Evolutionary conservation across 23 red algal genomes (phyloP), one percentile per base, ranked within the genome.

Genomic region (Gracilaria domingensis): DNA sequence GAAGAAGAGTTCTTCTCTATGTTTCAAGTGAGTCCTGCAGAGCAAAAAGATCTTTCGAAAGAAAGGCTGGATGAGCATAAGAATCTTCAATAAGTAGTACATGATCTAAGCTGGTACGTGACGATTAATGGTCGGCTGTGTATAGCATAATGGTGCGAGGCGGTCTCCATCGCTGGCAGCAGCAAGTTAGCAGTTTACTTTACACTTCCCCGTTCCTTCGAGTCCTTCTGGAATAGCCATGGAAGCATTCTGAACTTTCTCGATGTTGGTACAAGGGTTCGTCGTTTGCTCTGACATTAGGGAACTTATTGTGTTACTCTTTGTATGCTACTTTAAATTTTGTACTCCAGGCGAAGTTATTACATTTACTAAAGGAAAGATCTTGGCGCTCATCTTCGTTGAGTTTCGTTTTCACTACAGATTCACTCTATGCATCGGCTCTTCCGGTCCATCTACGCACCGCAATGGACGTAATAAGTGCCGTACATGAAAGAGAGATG

Each of bases 1-100:
- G 87, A 90, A 57, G 76, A 50, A 23, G 87, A 90, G 29, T 90
- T 90, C 42, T 50, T 90, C 34, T 38, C 57, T 13, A 20, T 90
- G 11, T 90, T 90, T 54, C 50, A 80, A 36, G 54, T 79, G 25
- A 90, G 38, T 18, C 39, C 72, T 29, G 34, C 20, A 32, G 72
- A 77, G 8, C 72, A 77, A 23, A 1, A 77, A 28, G 6, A 34
- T 7, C 72, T 77, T 8, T 49, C 72, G 4, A 32, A 6, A 50
- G 72, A 77, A 77, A 11, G 2, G 20, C 40, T 25, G 34, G 8
- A 77, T 4, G 30, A 36, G 17, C 0, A 69, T 17, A 37, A 32
- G 12, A 65, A 25, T 8, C 12, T 0, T 0, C 11, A 69, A 18
- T 69, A 20, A 69, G 4, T 11, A 37, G 64, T 37, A 37, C 16